Percentiles rank a stretch among this genome's conserved stretches.
Conservation (phyloP, 805 yeast species). For the Gaillardinia entomophila region DNA sequence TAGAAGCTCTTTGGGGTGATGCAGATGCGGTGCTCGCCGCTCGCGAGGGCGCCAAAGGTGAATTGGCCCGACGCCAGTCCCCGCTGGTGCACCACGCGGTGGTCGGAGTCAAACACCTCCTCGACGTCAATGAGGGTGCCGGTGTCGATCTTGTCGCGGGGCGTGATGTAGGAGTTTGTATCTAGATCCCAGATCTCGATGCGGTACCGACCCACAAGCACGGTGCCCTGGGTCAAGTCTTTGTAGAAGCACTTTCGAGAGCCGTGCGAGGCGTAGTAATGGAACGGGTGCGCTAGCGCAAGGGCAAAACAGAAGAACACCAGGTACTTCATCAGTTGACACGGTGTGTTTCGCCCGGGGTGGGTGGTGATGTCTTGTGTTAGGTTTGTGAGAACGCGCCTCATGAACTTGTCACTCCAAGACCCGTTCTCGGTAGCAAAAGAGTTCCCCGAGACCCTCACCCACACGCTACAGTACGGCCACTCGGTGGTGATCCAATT, state of each 20-base stretch:
- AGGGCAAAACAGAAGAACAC: background rate
- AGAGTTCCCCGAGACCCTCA: slow-evolving; percentile 84
- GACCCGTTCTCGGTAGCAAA: slow-evolving; percentile 91
- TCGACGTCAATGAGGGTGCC: slow-evolving; percentile 33
- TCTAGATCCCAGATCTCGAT: slow-evolving; percentile 40
- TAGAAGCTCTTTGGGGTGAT: slow-evolving; percentile 19
- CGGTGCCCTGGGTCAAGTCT: slow-evolving; percentile 45
- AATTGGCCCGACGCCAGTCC: slow-evolving; percentile 20
- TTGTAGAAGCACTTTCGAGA: slow-evolving; percentile 52
- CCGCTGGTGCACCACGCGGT: slow-evolving; percentile 19
- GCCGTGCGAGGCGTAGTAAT: slow-evolving; percentile 48
- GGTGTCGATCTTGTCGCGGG: slow-evolving; percentile 20
- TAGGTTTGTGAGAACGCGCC: no score
- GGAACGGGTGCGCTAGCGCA: slow-evolving; percentile 14
- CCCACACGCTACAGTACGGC: slow-evolving; percentile 62
- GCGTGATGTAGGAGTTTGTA: slow-evolving; percentile 24
- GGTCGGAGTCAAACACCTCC: slow-evolving; percentile 33
- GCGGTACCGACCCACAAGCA: slow-evolving; percentile 45
- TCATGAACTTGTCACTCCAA: slow-evolving; percentile 73
- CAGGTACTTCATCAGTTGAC: background rate
- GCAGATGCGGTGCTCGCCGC: slow-evolving; percentile 22
- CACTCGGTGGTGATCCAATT: slow-evolving; percentile 63
- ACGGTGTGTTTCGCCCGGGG: no score
- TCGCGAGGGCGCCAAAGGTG: slow-evolving; percentile 18
- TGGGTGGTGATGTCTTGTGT: background rate